Percentiles rank a stretch among this genome's conserved stretches.
These are phyloP conservation scores for Pseudotsuga menziesii DNA, from an alignment of 75 land plant species.

Conservation along the genomic window DNA sequence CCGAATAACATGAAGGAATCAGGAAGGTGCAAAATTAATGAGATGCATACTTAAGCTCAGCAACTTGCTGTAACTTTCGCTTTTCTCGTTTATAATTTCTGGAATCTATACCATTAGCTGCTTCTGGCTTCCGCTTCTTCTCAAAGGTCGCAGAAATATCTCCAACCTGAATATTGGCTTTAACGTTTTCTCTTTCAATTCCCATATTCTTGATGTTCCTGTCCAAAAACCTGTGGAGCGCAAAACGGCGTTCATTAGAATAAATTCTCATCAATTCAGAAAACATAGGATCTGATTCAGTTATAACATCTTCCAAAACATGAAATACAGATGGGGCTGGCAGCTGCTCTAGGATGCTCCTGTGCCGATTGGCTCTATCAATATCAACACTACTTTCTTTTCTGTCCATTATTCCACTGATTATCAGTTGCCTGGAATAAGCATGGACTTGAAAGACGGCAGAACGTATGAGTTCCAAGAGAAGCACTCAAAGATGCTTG, in stretches of 20 bases:
- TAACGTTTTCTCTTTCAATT: conserved; percentile 1
- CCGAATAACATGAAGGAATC: conserved; percentile 12
- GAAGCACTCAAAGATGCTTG: conserved; percentile 63
- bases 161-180: conserved; percentile 12
- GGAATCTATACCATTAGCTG: neutral
- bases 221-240: conserved; percentile 41
- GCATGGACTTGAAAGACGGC: conserved; percentile 80
- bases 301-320: conserved; percentile 44
- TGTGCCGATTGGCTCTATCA: conserved; percentile 58
- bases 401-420: conserved; percentile 85
- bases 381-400: conserved; percentile 42
- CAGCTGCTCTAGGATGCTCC: conserved; percentile 60
- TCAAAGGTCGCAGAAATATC: conserved; percentile 17
- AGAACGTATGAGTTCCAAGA: conserved; percentile 62
- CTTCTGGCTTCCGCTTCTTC: conserved; percentile 10
- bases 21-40: conserved; percentile 56
- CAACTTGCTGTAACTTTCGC: conserved; percentile 31
- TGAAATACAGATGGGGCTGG: conserved; percentile 43
- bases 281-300: conserved; percentile 28
- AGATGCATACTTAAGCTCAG: conserved; percentile 59
- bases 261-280: conserved; percentile 47
- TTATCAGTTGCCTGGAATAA: conserved; percentile 88
- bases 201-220: conserved; percentile 5
- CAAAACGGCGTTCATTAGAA: conserved; percentile 74
- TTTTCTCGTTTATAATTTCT: conserved; percentile 20